These are phyloP conservation scores for Metschnikowia baotianmanensis DNA, from an alignment of 805 yeast species.

Conservation along the genomic window DNA sequence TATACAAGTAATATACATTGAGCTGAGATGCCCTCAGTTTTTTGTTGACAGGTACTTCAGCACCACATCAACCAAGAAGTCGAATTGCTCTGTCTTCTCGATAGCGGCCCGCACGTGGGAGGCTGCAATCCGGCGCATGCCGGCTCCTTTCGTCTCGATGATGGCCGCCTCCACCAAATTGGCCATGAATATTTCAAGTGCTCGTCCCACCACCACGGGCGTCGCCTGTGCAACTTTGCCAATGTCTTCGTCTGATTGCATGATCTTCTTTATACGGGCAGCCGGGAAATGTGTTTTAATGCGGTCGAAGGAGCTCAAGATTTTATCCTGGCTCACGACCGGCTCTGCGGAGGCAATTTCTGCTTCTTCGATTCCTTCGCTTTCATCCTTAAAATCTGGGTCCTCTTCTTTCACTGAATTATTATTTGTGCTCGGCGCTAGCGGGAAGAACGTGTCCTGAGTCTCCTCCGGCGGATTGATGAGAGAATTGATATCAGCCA, in stretches of 20 bases:
- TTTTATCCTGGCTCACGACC: conserved; percentile 31
- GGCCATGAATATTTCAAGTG: conserved; percentile 88
- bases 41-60: conserved; percentile 53
- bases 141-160: conserved; percentile 68
- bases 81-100: conserved; percentile 83
- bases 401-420: conserved; percentile 4
- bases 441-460: conserved; percentile 4
- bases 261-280: conserved; percentile 91
- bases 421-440: not conserved
- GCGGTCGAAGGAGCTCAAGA: conserved; percentile 39
- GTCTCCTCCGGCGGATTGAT: conserved; percentile 27
- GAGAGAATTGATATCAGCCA: conserved; percentile 29
- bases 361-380: not conserved
- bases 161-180: conserved; percentile 83
- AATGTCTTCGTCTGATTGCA: conserved; percentile 98
- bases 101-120: conserved; percentile 84
- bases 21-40: conserved; percentile 7
- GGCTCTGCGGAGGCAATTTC: conserved; percentile 1
- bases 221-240: conserved; percentile 99
- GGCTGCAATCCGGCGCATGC: conserved; percentile 78
- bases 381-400: conserved; percentile 6
- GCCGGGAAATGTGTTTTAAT: conserved; percentile 86
- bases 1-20: conserved; percentile 20
- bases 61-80: conserved; percentile 79
- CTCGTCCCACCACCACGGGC: conserved; percentile 96